Conservation (phyloP, 345 rosid species). For the Hypericum perforatum region DNA sequence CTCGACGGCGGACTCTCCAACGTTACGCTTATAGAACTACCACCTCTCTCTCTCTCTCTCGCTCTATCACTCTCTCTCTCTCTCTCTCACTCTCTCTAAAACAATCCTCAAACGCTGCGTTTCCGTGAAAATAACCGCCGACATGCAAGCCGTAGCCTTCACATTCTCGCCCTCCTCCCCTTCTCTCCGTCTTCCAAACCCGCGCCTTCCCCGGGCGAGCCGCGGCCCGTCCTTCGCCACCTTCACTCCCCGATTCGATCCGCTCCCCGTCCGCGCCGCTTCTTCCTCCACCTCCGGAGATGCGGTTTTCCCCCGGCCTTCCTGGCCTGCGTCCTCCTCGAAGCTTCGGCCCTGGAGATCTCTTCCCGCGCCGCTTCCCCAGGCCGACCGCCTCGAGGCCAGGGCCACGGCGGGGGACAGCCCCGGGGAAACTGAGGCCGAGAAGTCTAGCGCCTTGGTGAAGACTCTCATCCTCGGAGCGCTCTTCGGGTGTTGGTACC, state of each 20-base stretch:
- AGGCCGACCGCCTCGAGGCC: slow-evolving; percentile 27
- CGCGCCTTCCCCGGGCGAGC: slow-evolving; percentile 9
- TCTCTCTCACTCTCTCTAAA: background rate
- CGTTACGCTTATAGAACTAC: slow-evolving; percentile 5
- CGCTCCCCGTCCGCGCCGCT: slow-evolving; percentile 25
- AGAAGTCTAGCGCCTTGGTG: slow-evolving; percentile 26
- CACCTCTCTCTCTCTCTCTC: no score
- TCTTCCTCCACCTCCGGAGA: slow-evolving; percentile 27
- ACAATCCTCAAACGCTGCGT: no score
- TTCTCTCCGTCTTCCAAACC: slow-evolving; percentile 27
- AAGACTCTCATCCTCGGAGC: slow-evolving; percentile 59
- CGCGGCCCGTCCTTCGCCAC: background rate
- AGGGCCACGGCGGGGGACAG: slow-evolving; percentile 50
- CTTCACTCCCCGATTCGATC: slow-evolving; percentile 13
- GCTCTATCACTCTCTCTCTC: no score
- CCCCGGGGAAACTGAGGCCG: slow-evolving; percentile 30
- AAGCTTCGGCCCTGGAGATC: slow-evolving; percentile 56
- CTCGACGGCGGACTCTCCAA: slow-evolving; percentile 38
- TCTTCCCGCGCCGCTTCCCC: slow-evolving; percentile 11
- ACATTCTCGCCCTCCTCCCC: slow-evolving; percentile 23
- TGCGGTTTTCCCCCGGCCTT: slow-evolving; percentile 51
- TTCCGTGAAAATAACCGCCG: slow-evolving; percentile 5
- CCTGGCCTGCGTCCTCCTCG: slow-evolving; percentile 38
- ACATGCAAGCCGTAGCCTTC: slow-evolving; percentile 66
- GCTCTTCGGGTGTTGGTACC: slow-evolving; percentile 77